Evolutionary conservation across 2,329 filamentous ascomycete genomes (phyloP), one percentile per base, ranked within the genome.

Genomic region (Cladorrhinum sp.): DNA sequence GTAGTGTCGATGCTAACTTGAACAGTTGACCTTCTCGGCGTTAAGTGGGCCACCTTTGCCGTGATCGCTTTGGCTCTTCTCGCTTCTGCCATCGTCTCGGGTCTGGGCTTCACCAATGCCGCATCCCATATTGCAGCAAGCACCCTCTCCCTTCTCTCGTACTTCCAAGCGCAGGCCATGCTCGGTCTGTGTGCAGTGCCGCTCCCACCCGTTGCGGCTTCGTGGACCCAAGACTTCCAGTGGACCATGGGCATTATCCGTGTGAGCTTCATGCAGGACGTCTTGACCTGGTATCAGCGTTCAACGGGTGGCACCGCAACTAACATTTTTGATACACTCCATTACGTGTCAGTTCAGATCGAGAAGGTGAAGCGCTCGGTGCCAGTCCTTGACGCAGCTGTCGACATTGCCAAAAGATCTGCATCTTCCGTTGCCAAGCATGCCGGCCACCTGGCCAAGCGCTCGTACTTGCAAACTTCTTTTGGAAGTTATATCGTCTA

Each of bases 171-270:
- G 8, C 91, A 94, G 73, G 91, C 91, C 28, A 89, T 95, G 75
- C 82, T 94, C 68, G 91, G 91, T 62, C 86, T 95, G 79, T 88
- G 86, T 49, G 82, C 88, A 30, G 87, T 95, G 16, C 80, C 82
- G 36, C 81, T 94, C 55, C 91, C 91, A 2, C 91, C 91, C 0
- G 90, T 94, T 61, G 91, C 93, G 57, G 82, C 89, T 69, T 84
- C 91, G 0, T 96, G 91, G 91, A 95, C 91, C 0, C 91, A 95
- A 76, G 92, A 95, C 74, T 95, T 96, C 79, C 88, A 92, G 73
- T 96, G 91, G 91, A 91, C 86, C 70, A 92, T 96, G 90, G 91
- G 91, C 69, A 91, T 96, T 67, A 94, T 96, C 72, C 85, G 85
- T 57, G 82, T 95, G 57, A 78, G 80, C 33, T 95, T 95, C 75